Base-by-base conservation (phyloP, 2,329 filamentous ascomycete species). In the Exophiala lecanii-corni region DNA sequence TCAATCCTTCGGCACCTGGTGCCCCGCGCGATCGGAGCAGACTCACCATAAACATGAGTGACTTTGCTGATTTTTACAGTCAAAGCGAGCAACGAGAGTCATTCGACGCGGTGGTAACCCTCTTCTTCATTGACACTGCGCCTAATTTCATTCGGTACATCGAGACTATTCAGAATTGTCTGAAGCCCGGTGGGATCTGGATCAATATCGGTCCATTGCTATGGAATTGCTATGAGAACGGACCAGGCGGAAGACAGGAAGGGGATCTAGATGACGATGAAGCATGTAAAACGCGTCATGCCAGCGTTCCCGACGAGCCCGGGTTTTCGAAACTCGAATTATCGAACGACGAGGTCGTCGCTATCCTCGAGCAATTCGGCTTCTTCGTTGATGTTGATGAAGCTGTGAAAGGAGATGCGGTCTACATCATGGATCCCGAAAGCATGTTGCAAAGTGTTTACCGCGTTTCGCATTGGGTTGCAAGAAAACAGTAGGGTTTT, bases 71-170 rank as follows among this genome's bases (percentile, higher is more conserved):
- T n/a, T 98, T 97, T 62, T 9, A 28, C n/a, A 16, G 18, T 2
- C 73, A 82, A 45, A 70, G 75, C 1, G 74, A 76, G 1, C 78
- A 86, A 55, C 63, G 67, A 5, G 74, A 73, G 1, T 57, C 64
- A 0, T 97, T 89, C 62, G 82, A 95, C 57, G 89, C 84, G 1
- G 87, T 97, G 2, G 81, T 86, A 0, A 86, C 85, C 2, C 85
- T 94, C 9, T 98, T 97, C 69, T 98, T 98, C 69, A 82, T 97
- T 43, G 92, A 98, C 62, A 98, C 92, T 1, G 91, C 92, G 3
- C 89, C 91, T 1, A 97, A 98, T 61, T 62, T 96, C 21, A 84
- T 97, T 41, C 78, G 84, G 2, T 98, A 97, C 60, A 78, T 97
- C 23, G 82, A 94, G 60, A 82, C 88, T 2, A 86, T 97, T 42